Evolutionary conservation across 2,329 filamentous ascomycete species (phyloP), one percentile per base, ranked within the genome.

Genomic region (Pseudogymnoascus sp.): DNA sequence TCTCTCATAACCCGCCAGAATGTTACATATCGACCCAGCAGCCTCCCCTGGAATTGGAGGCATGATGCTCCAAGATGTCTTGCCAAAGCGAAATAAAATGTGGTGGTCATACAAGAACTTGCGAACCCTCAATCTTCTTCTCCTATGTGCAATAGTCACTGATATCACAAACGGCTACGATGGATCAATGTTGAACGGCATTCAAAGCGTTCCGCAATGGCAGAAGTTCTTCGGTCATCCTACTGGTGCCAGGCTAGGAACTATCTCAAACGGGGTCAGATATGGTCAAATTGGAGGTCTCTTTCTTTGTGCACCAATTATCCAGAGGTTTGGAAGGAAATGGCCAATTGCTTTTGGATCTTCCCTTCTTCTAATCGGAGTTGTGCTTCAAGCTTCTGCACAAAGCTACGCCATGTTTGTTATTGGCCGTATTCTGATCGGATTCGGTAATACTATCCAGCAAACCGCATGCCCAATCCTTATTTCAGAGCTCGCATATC

Each of bases 191-290:
- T 73, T 78, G 71, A 79, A 78, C 64, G 76, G 76, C 61, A 66
- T 79, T 34, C 76, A 79, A 67, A 75, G 77, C 1, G 75, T 81
- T 64, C 65, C 68, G 1, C 71, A 74, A 60, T 80, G 79, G 79
- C 69, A 75, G 62, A 65, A 72, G 8, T 76, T 39, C 60, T 66
- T 66, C 39, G 63, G 39, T 11, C 16, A 60, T 31, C 65, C 65
- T 23, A 51, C 39, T 21, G 65, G 65, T n/a, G 39, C 39, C 11
- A 57, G 62, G 34, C 65, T 66, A 13, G 65, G 65, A 16, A 60
- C 65, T 5, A 62, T 66, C 16, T 36, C 19, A 16, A 66, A 66
- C 45, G 65, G 65, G 11, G 23, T 66, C 6, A 48, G 57, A 25
- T 66, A 60, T 43, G 65, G 65, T 16, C 41, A 64, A 28, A 25